These are phyloP conservation scores for Termitomyces sp. DNA, from an alignment of 768 basidiomycete genomes.

Conservation along the genomic window DNA sequence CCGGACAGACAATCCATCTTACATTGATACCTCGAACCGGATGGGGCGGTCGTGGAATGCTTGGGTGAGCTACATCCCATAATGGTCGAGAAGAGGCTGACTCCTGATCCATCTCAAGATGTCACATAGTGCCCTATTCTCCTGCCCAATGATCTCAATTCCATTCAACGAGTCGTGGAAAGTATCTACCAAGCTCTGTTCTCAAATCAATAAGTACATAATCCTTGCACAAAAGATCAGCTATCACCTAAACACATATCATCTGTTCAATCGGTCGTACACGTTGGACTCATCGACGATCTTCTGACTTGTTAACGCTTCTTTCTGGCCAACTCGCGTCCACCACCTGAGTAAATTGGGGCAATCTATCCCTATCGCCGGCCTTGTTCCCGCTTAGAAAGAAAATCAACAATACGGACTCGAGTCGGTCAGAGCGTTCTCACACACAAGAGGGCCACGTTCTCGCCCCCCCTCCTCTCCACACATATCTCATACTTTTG, in stretches of 20 bases:
- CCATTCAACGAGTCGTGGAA: not conserved
- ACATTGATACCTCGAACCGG: constrained; percentile 64
- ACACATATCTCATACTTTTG: not conserved
- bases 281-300: not conserved
- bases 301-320: not conserved
- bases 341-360: no score
- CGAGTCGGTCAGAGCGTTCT: not conserved
- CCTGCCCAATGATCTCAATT: constrained; percentile 12
- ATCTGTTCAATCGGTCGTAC: not conserved
- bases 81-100: not conserved
- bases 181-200: not conserved
- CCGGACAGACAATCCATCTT: constrained; percentile 39
- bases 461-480: not conserved
- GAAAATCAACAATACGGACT: not conserved
- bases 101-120: constrained; percentile 30
- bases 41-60: constrained; percentile 85
- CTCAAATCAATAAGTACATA: not conserved
- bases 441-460: no score
- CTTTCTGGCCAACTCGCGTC: not conserved
- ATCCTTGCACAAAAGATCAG: not conserved
- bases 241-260: not conserved
- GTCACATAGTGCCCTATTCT: constrained; percentile 56
- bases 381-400: no score
- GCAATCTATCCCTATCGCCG: not conserved
- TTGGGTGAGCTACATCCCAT: constrained; percentile 53